A percentile compares a stretch with the other conserved stretches of the same genome.
Evolutionary conservation across 2,329 filamentous ascomycete genomes (phyloP).

Genomic region (Fusarium solani-melongenae): DNA sequence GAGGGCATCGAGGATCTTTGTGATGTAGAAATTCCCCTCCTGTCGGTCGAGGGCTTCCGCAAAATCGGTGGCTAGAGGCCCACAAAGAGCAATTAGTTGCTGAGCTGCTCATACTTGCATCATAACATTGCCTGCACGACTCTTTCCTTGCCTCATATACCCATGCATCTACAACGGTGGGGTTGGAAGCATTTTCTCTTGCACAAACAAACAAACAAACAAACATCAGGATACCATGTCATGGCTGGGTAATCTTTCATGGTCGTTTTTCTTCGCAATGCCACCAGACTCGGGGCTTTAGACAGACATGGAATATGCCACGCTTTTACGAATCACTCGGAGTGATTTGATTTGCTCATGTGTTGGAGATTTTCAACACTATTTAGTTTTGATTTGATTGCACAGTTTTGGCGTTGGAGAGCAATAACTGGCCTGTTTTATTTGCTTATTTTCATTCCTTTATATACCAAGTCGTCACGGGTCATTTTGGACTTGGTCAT

Average conservation of each 20-base stretch:
- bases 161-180: slow-evolving; percentile 10
- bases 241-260: slow-evolving; percentile 15
- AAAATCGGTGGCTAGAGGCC: slow-evolving; percentile 46
- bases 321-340: slow-evolving; percentile 20
- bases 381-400: slow-evolving; percentile 17
- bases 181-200: slow-evolving; percentile 28
- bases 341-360: slow-evolving; percentile 29
- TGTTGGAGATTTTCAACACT: slow-evolving; percentile 29
- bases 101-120: neutral
- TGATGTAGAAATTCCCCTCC: slow-evolving; percentile 70
- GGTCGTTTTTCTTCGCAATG: slow-evolving; percentile 19
- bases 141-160: slow-evolving; percentile 10
- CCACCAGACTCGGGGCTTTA: slow-evolving; percentile 2
- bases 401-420: slow-evolving; percentile 37
- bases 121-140: slow-evolving; percentile 13
- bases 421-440: slow-evolving; percentile 22
- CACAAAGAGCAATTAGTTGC: neutral
- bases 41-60: slow-evolving; percentile 57
- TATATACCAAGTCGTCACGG: slow-evolving; percentile 13
- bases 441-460: slow-evolving; percentile 10
- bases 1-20: slow-evolving; percentile 76
- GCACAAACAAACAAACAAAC: slow-evolving; percentile 2
- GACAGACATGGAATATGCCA: slow-evolving; percentile 13
- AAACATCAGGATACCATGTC: slow-evolving; percentile 12
- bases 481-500: slow-evolving; percentile 5